Evolutionary conservation across 768 basidiomycete genomes (phyloP), one percentile per base, ranked within the genome.

Genomic region (Hygrophorus russula): DNA sequence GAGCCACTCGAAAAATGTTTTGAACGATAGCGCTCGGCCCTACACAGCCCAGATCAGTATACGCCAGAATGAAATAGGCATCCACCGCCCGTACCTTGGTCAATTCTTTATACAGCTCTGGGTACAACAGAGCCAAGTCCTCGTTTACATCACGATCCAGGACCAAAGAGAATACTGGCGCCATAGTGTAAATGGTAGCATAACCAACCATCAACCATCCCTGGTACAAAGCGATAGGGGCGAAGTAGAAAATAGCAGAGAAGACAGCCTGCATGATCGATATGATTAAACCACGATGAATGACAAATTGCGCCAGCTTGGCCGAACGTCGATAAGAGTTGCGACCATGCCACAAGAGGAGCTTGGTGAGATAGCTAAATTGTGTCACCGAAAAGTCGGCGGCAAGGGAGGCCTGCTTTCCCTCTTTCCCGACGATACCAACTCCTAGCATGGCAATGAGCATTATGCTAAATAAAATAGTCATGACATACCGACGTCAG

Each of bases 361-460:
- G 77, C 60, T 98, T 98, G 9, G 93, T 96, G 39, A 99, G 78
- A 60, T 78, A 74, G 56, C 87, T 89, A 74, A 99, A 99, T 59
- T 99, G 96, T 3, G 82, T 96, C 49, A 99, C 87, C 3, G 91
- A 94, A 57, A 99, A 98, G 62, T 98, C 96, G 2, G 96, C 96
- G 0, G 96, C 94, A n/a, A 99, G 76, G 0, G 93, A 97, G 0
- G 96, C 96, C 62, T 98, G 96, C 58, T 90, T 93, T 18, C 96
- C 96, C 69, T 98, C 96, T 61, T 99, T 98, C 14, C 96, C 96
- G 13, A 98, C 96, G 50, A 99, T 98, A 15, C 96, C 96, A 27
- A 99, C 79, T 41, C 93, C 91, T 92, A 41, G 5, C 13, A 8
- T 38, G 30, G 28, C 17, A 36, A 39, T 36, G 0, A 40, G 40